Evolutionary conservation across 345 rosid genomes (phyloP).

Genomic region (Turnera subulata): DNA sequence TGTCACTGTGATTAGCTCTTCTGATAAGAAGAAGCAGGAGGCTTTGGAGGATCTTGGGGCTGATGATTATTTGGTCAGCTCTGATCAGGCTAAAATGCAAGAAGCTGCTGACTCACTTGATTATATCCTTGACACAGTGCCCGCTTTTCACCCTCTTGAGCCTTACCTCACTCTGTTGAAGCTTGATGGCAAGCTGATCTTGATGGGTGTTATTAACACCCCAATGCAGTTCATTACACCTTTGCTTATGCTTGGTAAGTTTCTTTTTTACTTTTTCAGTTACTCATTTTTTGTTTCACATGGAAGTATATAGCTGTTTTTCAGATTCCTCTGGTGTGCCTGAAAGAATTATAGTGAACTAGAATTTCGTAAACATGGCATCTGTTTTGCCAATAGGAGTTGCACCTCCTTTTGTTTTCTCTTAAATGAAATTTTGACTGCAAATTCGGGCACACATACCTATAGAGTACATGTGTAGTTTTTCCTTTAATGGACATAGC

Average conservation of each 20-base stretch:
- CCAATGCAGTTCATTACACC: conserved; percentile 76
- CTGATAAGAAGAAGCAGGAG: conserved; percentile 77
- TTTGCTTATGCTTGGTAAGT: conserved; percentile 77
- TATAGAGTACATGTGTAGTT: no score
- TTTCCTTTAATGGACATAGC: no score
- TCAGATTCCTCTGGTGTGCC: no score
- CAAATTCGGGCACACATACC: no score
- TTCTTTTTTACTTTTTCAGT: neutral
- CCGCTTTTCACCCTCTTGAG: conserved; percentile 77
- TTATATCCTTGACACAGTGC: conserved; percentile 85
- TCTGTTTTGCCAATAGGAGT: no score
- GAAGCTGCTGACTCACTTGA: conserved; percentile 71
- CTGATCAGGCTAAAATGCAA: conserved; percentile 53
- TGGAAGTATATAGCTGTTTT: no score
- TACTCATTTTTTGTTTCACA: no score
- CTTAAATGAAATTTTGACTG: no score
- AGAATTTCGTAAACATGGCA: no score
- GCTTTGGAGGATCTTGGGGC: conserved; percentile 86
- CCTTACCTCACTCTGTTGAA: conserved; percentile 67
- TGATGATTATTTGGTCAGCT: conserved; percentile 74
- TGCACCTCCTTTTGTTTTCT: no score
- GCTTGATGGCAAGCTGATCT: conserved; percentile 80
- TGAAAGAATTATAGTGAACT: no score
- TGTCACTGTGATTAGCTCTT: conserved; percentile 89
- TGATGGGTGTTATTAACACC: conserved; percentile 69